Conservation (phyloP, 495 filamentous ascomycete genomes). For the Rhypophila decipiens region DNA sequence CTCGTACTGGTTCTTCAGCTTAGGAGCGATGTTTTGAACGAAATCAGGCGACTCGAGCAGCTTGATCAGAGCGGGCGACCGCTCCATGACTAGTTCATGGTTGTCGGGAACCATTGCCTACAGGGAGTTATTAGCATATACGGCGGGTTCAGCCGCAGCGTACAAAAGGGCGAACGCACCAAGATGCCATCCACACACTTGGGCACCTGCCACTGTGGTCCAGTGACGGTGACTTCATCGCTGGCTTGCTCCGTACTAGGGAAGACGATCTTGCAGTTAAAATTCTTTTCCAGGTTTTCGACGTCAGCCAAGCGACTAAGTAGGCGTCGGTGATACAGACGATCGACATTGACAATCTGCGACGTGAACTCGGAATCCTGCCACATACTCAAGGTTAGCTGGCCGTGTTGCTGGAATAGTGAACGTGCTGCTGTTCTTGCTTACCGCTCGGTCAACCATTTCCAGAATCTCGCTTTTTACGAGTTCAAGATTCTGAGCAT, state of each 20-base stretch:
- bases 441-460: constrained; percentile 91
- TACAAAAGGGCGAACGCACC: constrained; percentile 38
- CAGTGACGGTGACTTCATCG: constrained; percentile 89
- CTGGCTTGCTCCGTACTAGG: constrained; percentile 96
- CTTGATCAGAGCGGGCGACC: constrained; percentile 62
- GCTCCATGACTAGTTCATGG: constrained; percentile 81
- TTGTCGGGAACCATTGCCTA: constrained; percentile 94
- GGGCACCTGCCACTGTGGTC: constrained; percentile 95
- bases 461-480: constrained; percentile 99
- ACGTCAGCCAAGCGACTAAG: constrained; percentile 80
- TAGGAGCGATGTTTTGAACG: constrained; percentile 66
- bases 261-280: constrained; percentile 97
- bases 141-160: constrained; percentile 10
- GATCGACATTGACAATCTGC: constrained; percentile 86
- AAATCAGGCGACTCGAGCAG: constrained; percentile 77
- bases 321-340: constrained; percentile 90
- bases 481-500: constrained; percentile 90
- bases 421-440: too few relatives aligned
- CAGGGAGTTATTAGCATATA: constrained; percentile 18
- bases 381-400: background rate
- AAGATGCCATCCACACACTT: constrained; percentile 91
- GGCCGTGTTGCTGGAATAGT: too few relatives aligned
- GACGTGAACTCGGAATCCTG: constrained; percentile 93
- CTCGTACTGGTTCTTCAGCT: constrained; percentile 84
- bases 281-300: constrained; percentile 93